Conservation (phyloP, 116 monocot species). For the Papilionanthe hybrid region DNA sequence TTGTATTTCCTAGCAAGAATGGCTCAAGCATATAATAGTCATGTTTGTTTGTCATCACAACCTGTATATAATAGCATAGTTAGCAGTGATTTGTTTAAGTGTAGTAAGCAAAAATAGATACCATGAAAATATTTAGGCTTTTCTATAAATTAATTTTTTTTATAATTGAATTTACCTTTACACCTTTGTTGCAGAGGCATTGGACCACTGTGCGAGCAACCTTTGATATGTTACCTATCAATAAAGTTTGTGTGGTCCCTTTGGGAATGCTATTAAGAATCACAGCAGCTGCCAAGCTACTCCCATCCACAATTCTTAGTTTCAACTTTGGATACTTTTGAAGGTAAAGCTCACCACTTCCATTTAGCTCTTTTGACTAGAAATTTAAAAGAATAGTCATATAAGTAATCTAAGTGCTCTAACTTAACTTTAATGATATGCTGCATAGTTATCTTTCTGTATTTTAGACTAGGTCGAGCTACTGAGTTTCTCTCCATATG, state of each 20-base stretch:
- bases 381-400: background rate
- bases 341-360: conserved; percentile 57
- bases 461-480: background rate
- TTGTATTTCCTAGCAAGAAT: conserved; percentile 18
- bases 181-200: conserved; percentile 47
- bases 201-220: conserved; percentile 37
- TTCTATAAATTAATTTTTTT: background rate
- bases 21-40: conserved; percentile 56
- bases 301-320: conserved; percentile 76
- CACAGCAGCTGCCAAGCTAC: conserved; percentile 70
- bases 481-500: too few species aligned
- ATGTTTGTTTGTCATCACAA: conserved; percentile 38
- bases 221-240: conserved; percentile 57
- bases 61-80: conserved; percentile 23
- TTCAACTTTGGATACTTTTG: conserved; percentile 72
- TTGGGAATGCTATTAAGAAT: conserved; percentile 63
- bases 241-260: conserved; percentile 52
- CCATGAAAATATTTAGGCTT: background rate
- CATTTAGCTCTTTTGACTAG: conserved; percentile 66
- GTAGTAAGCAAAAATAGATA: background rate
- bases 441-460: background rate
- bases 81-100: background rate
- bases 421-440: too few species aligned
- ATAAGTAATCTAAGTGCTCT: background rate
- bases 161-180: conserved; percentile 41